Evolutionary conservation across 2,329 filamentous ascomycete genomes (phyloP).

Genomic region (Elsinoe fawcettii): DNA sequence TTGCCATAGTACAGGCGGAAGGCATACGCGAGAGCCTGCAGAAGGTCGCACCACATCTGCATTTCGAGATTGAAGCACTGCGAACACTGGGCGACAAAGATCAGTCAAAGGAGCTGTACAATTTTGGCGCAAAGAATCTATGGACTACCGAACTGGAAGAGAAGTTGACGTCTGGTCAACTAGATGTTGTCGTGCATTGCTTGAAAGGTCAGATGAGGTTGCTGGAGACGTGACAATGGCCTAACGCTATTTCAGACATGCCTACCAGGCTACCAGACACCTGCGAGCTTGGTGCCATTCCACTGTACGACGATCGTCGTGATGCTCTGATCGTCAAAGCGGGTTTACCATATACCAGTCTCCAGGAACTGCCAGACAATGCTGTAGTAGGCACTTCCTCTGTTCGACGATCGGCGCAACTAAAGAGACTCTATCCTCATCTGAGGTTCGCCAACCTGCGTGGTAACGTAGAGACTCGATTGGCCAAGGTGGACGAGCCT

Average conservation of each 20-base stretch:
- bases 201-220: slow-evolving; percentile 55
- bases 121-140: slow-evolving; percentile 77
- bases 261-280: slow-evolving; percentile 70
- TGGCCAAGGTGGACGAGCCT: slow-evolving; percentile 72
- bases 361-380: slow-evolving; percentile 66
- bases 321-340: slow-evolving; percentile 37
- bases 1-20: slow-evolving; percentile 73
- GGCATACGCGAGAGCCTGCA: slow-evolving; percentile 60
- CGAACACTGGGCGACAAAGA: slow-evolving; percentile 78
- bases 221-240: slow-evolving; percentile 1
- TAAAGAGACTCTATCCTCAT: slow-evolving; percentile 64
- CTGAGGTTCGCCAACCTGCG: slow-evolving; percentile 71
- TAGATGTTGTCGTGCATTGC: slow-evolving; percentile 79
- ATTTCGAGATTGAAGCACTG: slow-evolving; percentile 67
- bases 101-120: slow-evolving; percentile 74
- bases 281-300: slow-evolving; percentile 66
- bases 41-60: slow-evolving; percentile 54
- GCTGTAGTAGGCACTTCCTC: slow-evolving; percentile 81
- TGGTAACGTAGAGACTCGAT: slow-evolving; percentile 78
- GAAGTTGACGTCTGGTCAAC: slow-evolving; percentile 54
- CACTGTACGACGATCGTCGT: slow-evolving; percentile 56
- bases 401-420: slow-evolving; percentile 74
- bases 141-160: slow-evolving; percentile 90
- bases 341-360: slow-evolving; percentile 47
- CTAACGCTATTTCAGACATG: slow-evolving; percentile 54